Conservation (phyloP, 257 asterid genomes). For the Solanum pimpinellifolium region DNA sequence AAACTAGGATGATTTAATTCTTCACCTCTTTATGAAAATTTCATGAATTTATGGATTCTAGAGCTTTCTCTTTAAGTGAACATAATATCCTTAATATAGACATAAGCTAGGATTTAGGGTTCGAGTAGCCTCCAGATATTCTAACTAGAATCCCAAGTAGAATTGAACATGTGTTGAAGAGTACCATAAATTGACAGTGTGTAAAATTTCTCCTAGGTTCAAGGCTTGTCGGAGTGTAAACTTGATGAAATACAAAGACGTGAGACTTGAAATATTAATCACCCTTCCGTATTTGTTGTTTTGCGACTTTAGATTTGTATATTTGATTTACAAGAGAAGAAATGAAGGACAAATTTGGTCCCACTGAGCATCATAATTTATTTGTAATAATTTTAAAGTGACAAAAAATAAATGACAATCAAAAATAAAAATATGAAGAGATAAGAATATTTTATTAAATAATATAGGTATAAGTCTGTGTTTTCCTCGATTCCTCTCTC, state of each 20-base stretch:
- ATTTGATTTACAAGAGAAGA: not conserved
- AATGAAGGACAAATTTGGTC: not conserved
- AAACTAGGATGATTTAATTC: too few relatives aligned
- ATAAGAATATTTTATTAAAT: too few relatives aligned
- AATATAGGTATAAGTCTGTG: not conserved
- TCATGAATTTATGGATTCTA: not conserved
- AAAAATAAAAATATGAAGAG: too few relatives aligned
- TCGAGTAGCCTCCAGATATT: not conserved
- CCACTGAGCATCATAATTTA: not conserved
- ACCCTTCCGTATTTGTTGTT: not conserved
- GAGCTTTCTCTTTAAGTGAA: too few relatives aligned
- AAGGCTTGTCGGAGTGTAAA: not conserved
- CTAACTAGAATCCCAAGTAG: not conserved
- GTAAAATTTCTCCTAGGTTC: not conserved
- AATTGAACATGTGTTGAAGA: not conserved
- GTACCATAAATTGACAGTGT: not conserved
- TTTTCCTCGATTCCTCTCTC: not conserved
- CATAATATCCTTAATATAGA: not conserved
- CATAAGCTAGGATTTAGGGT: not conserved
- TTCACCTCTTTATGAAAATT: not conserved
- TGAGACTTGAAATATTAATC: not conserved
- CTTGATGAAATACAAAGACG: not conserved
- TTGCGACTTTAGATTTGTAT: not conserved
- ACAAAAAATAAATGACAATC: not conserved
- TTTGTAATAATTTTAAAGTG: not conserved